These are phyloP conservation scores for Microcyclosporella mali DNA, from an alignment of 2,329 filamentous ascomycete genomes.

Conservation along the genomic window DNA sequence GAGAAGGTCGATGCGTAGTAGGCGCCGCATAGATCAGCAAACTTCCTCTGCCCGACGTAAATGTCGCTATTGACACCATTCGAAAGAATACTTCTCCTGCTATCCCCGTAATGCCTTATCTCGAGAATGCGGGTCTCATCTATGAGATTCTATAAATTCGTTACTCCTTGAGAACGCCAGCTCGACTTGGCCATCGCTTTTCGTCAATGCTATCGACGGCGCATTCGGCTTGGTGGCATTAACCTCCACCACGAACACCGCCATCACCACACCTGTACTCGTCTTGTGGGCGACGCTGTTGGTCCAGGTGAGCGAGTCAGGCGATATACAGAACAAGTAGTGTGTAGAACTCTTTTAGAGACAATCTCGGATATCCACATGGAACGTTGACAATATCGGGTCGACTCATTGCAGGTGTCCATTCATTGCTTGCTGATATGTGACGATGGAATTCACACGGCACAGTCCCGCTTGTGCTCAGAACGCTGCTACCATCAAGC, in stretches of 20 bases:
- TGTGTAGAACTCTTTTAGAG: slow-evolving; percentile 14
- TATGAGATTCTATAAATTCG: slow-evolving; percentile 13
- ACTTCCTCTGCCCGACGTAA: slow-evolving; percentile 8
- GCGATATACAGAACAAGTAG: slow-evolving; percentile 13
- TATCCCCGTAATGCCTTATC: not conserved
- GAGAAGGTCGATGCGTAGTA: slow-evolving; percentile 4
- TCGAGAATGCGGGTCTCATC: slow-evolving; percentile 5
- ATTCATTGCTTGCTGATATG: too few relatives aligned
- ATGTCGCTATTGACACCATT: slow-evolving; percentile 13
- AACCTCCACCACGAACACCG: slow-evolving; percentile 9
- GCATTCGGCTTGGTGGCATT: slow-evolving; percentile 13
- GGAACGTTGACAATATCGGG: slow-evolving; percentile 16
- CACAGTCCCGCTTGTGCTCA: slow-evolving; percentile 16
- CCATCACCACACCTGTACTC: slow-evolving; percentile 16
- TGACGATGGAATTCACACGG: slow-evolving; percentile 2
- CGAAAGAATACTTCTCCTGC: slow-evolving; percentile 11
- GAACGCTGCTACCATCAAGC: slow-evolving; percentile 5
- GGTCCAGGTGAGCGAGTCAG: slow-evolving; percentile 13
- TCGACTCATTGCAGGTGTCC: too few relatives aligned
- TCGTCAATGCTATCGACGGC: slow-evolving; percentile 12
- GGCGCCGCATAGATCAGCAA: slow-evolving; percentile 14
- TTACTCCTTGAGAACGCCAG: slow-evolving; percentile 9
- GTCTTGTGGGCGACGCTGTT: slow-evolving; percentile 14
- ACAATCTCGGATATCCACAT: slow-evolving; percentile 13
- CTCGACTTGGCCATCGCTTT: slow-evolving; percentile 16